These are phyloP conservation scores for Claviceps sp. DNA, from an alignment of 2,329 filamentous ascomycete species.

Conservation along the genomic window DNA sequence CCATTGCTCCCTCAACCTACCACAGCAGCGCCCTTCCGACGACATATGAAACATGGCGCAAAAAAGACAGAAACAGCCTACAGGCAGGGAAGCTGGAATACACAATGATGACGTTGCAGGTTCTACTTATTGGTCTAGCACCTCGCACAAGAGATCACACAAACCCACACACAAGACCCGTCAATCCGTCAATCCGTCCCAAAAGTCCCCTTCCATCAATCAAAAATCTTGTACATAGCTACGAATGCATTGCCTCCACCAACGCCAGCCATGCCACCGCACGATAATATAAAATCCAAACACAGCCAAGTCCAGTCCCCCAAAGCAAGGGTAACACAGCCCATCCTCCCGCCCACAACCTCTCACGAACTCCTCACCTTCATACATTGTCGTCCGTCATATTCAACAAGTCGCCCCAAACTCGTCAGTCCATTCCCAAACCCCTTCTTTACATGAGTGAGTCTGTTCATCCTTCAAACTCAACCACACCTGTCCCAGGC, in stretches of 20 bases:
- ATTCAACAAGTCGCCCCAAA: not conserved
- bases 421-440: not conserved
- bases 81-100: too few relatives aligned
- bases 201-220: too few relatives aligned
- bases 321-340: not conserved
- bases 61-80: too few relatives aligned
- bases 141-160: too few relatives aligned
- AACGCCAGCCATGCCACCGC: not conserved
- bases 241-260: not conserved
- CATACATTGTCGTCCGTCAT: slow-evolving; percentile 5
- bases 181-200: too few relatives aligned
- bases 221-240: too few relatives aligned
- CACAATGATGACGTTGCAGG: too few relatives aligned
- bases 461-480: slow-evolving; percentile 26
- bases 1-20: too few relatives aligned
- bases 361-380: not conserved
- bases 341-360: not conserved
- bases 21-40: too few relatives aligned
- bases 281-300: not conserved
- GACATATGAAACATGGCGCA: too few relatives aligned
- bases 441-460: not conserved
- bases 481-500: slow-evolving; percentile 24
- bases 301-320: not conserved
- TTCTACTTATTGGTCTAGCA: too few relatives aligned
- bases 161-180: too few relatives aligned